Percentiles rank a stretch among this genome's conserved stretches.
Conservation (phyloP, 1,139 yeast species). For the Geotrichum siamense region DNA sequence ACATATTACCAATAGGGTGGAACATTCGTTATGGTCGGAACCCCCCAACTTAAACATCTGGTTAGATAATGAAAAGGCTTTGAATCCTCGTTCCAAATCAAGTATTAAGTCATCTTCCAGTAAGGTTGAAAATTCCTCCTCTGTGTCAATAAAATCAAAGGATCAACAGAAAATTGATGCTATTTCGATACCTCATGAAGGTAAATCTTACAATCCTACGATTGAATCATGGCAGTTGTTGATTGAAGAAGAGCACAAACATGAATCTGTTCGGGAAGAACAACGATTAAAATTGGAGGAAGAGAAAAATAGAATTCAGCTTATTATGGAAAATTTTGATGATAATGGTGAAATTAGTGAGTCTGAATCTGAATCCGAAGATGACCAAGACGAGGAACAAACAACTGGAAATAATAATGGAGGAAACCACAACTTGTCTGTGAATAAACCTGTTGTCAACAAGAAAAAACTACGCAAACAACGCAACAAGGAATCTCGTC, state of each 20-base stretch:
- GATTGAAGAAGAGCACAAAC: conserved; percentile 56
- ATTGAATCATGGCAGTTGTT: conserved; percentile 74
- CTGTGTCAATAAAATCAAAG: conserved; percentile 37
- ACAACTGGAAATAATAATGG: conserved; percentile 34
- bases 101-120: conserved; percentile 20
- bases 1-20: conserved; percentile 48
- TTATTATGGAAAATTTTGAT: conserved; percentile 53
- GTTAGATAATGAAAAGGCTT: conserved; percentile 29
- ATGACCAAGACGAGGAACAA: conserved; percentile 28
- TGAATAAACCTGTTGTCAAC: conserved; percentile 60
- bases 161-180: conserved; percentile 30
- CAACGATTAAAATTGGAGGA: conserved; percentile 49
- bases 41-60: conserved; percentile 58
- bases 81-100: conserved; percentile 17
- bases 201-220: conserved; percentile 90
- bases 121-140: conserved; percentile 19
- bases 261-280: conserved; percentile 62
- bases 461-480: conserved; percentile 73
- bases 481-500: conserved; percentile 64
- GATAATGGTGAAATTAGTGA: conserved; percentile 20
- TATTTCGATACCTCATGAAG: conserved; percentile 62
- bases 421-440: conserved; percentile 45
- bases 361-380: conserved; percentile 23
- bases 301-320: conserved; percentile 58
- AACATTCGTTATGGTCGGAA: conserved; percentile 47